Evolutionary conservation across 805 yeast species (phyloP).

Genomic region (Nakazawaea pomicola): DNA sequence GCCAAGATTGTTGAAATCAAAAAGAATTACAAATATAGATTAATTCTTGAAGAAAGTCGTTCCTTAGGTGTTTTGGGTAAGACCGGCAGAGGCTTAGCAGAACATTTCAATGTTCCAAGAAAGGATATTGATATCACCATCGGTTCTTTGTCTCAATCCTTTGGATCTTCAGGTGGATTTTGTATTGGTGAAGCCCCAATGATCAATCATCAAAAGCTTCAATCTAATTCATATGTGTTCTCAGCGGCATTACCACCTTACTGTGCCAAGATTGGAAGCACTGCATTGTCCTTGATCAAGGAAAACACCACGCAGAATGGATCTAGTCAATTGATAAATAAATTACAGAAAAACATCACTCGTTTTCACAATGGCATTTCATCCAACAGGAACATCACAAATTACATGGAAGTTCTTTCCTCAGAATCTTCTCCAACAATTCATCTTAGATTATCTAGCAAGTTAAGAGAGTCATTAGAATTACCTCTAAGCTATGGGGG

Average conservation of each 20-base stretch:
- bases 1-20: conserved; percentile 68
- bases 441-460: conserved; percentile 55
- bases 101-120: conserved; percentile 65
- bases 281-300: conserved; percentile 46
- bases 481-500: conserved; percentile 51
- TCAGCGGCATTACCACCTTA: conserved; percentile 95
- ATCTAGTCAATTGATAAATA: conserved; percentile 27
- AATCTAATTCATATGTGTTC: conserved; percentile 85
- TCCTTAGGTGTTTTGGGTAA: conserved; percentile 84
- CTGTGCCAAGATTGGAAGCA: conserved; percentile 63
- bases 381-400: conserved; percentile 29
- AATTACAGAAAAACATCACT: conserved; percentile 35
- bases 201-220: conserved; percentile 89
- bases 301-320: conserved; percentile 28
- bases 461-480: conserved; percentile 36
- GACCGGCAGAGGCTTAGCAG: conserved; percentile 82
- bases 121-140: conserved; percentile 76
- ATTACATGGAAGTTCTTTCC: conserved; percentile 50
- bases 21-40: conserved; percentile 75
- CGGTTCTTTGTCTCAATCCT: conserved; percentile 77
- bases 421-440: conserved; percentile 58
- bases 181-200: conserved; percentile 82
- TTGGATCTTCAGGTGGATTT: conserved; percentile 90
- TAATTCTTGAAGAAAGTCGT: conserved; percentile 81
- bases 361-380: conserved; percentile 35